Evolutionary conservation across 495 filamentous ascomycete species (phyloP), one percentile per base, ranked within the genome.

Genomic region (Bombardia bombarda): DNA sequence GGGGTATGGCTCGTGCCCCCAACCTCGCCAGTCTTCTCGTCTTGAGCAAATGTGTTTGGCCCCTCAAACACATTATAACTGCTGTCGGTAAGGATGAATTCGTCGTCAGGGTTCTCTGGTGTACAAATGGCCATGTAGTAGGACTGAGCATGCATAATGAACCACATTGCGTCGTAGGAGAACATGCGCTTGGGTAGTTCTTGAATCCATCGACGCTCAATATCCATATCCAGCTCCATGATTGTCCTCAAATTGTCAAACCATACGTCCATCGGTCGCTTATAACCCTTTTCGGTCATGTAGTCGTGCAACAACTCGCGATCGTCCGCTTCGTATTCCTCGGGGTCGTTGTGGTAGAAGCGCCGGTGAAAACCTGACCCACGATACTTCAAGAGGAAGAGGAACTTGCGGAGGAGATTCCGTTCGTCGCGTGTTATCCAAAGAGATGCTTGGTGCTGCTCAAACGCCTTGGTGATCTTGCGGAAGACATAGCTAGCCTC

Each of bases 341-440:
- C 65, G 1, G 48, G 33, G 6, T 30, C 55, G 12, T 65, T 49
- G 25, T 60, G 49, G 46, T 59, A 55, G 51, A 59, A 73, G 6
- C 60, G 56, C 17, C 35, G 18, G 26, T 64, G 52, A 31, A 72
- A 69, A 6, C 22, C 26, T 1, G 30, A 31, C 31, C 49, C 51
- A 16, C 75, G 67, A 43, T 73, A 77, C 38, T 67, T 70, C 58
- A 78, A 67, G 14, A 78, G 56, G 53, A 75, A 77, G 13, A 77
- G 55, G 42, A 78, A 77, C 38, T 72, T 76, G 44, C 73, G 67
- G 18, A 77, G 40, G 4, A 49, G 18, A 43, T 74, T 52, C 35
- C 54, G 54, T 32, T 77, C 64, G 4, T 32, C 31, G 3, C 71
- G 63, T 7, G 52, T 57, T 8, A 77, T 44, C 52, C 51, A 61